Evolutionary conservation across 805 yeast genomes (phyloP), one percentile per base, ranked within the genome.

Genomic region (Metschnikowia rubicola): DNA sequence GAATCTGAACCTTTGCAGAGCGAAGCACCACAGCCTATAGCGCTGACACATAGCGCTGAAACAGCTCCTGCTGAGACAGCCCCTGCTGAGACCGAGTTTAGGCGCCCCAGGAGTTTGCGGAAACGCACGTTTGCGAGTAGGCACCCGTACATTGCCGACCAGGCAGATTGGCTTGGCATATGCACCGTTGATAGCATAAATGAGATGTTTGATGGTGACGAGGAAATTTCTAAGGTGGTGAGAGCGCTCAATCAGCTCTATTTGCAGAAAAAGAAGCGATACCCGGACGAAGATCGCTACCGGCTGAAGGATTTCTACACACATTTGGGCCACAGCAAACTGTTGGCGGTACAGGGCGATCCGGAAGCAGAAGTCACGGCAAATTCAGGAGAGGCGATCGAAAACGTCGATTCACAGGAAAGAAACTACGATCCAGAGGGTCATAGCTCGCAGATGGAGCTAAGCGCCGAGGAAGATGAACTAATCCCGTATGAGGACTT

Each of bases 101-200:
- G 44, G n/a, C 21, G 45, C 10, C 32, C 42, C 37, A 30, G 74
- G 43, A 65, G 73, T 28, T 56, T 70, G 12, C 54, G 77, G 4
- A 68, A 71, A 52, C 56, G 77, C 28, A 73, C 67, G 26, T 73
- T 73, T 46, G 68, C 77, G 3, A 67, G 73, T 53, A 61, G 74
- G 4, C 74, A 71, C 54, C 77, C 77, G 1, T 73, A 73, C 50
- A 51, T 73, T 28, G 71, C 74, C 10, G 77, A 73, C 52, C 72
- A 70, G 47, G 75, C 75, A 4, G 73, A 71, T 45, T 73, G 71
- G 62, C 58, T 73, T 32, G 77, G 71, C 3, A 58, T 73, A 11
- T 62, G 73, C 4, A 61, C 65, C 35, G 50, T 60, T 10, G 67
- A 64, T 37, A 63, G 66, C 44, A 55, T 73, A 50, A 71, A 73